Evolutionary conservation across 768 basidiomycete genomes (phyloP).

Genomic region (Amanita phalloides): DNA sequence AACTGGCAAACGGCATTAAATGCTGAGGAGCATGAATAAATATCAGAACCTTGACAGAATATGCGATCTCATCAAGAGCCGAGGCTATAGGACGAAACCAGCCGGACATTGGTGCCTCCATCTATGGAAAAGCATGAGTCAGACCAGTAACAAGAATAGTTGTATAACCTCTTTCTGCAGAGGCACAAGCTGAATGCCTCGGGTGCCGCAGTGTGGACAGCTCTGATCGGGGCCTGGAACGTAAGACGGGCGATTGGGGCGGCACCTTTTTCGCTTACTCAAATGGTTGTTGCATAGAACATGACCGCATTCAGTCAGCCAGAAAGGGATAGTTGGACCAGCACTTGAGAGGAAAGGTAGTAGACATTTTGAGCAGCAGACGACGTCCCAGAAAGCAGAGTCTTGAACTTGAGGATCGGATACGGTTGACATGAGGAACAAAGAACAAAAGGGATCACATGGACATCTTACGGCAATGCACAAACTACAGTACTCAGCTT

Average conservation of each 20-base stretch:
- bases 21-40: neutral
- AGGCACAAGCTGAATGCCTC: slow-evolving; percentile 57
- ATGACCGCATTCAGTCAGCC: slow-evolving; percentile 86
- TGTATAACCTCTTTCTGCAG: slow-evolving; percentile 55
- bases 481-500: too few species aligned
- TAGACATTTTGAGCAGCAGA: slow-evolving; percentile 60
- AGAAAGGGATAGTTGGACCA: slow-evolving; percentile 62
- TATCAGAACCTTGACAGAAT: slow-evolving; percentile 49
- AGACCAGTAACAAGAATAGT: neutral
- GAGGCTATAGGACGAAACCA: slow-evolving; percentile 66
- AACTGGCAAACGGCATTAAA: slow-evolving; percentile 36
- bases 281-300: slow-evolving; percentile 79
- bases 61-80: slow-evolving; percentile 52
- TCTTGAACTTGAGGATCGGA: slow-evolving; percentile 27
- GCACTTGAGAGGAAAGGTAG: slow-evolving; percentile 47
- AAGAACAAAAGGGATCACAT: neutral
- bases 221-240: slow-evolving; percentile 57
- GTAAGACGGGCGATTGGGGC: neutral
- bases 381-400: slow-evolving; percentile 76
- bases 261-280: slow-evolving; percentile 32
- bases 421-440: slow-evolving; percentile 29
- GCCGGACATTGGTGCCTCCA: slow-evolving; percentile 72
- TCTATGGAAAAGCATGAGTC: slow-evolving; percentile 26
- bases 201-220: slow-evolving; percentile 58
- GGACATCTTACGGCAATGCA: neutral